These are phyloP conservation scores for Ceratobasidium sp. DNA, from an alignment of 1,284 basidiomycete species.

Conservation along the genomic window DNA sequence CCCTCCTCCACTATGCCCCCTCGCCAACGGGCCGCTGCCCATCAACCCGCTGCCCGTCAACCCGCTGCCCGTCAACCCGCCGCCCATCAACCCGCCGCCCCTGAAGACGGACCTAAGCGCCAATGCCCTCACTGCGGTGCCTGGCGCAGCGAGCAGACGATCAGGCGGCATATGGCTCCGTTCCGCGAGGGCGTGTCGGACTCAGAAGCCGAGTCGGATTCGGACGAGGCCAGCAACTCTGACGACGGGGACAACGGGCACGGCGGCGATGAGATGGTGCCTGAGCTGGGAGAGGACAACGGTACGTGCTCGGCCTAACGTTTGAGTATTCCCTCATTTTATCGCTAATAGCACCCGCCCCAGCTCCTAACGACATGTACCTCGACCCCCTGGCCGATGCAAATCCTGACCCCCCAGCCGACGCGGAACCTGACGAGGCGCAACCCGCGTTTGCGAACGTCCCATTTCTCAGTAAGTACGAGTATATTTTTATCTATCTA, in stretches of 20 bases:
- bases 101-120: neutral
- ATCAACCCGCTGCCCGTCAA: too few species aligned
- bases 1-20: neutral
- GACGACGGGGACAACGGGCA: neutral
- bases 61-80: too few species aligned
- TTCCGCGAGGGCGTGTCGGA: neutral
- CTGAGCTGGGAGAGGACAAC: neutral
- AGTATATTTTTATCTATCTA: neutral
- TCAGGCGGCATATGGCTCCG: neutral
- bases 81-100: too few species aligned
- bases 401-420: neutral
- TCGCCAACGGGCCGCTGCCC: neutral
- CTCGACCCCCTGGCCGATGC: neutral
- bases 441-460: neutral
- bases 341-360: neutral
- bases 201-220: neutral
- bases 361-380: neutral
- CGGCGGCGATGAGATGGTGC: neutral
- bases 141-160: neutral
- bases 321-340: neutral
- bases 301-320: neutral
- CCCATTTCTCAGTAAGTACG: slow-evolving; percentile 11
- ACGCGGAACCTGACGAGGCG: neutral
- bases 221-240: neutral
- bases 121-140: slow-evolving; percentile 1